Evolutionary conservation across 2,329 filamentous ascomycete species (phyloP).

Genomic region (Keithomyces neogunnii): DNA sequence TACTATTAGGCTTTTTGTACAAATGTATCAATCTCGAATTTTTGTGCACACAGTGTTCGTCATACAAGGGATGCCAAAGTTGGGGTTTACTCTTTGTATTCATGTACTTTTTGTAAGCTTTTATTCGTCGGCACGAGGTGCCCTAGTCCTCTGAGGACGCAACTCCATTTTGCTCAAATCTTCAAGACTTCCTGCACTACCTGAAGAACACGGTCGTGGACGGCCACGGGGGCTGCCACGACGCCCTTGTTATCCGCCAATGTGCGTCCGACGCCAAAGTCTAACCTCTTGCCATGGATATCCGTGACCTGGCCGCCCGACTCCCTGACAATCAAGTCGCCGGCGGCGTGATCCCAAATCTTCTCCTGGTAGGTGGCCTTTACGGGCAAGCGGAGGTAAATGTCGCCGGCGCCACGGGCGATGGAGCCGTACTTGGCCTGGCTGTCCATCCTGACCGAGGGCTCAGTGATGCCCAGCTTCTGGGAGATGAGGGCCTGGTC

Average conservation of each 20-base stretch:
- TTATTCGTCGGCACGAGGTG: too few species aligned
- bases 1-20: neutral
- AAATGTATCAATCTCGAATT: neutral
- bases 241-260: slow-evolving; percentile 88
- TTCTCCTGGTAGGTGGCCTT: slow-evolving; percentile 91
- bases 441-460: slow-evolving; percentile 93
- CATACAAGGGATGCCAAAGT: too few species aligned
- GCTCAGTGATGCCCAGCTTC: slow-evolving; percentile 76
- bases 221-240: slow-evolving; percentile 70
- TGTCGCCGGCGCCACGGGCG: slow-evolving; percentile 84
- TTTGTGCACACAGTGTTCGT: too few species aligned
- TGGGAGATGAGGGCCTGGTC: slow-evolving; percentile 75
- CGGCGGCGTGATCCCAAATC: slow-evolving; percentile 98
- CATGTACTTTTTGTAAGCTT: too few species aligned
- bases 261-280: slow-evolving; percentile 82
- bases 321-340: slow-evolving; percentile 88
- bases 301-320: slow-evolving; percentile 90
- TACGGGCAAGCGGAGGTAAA: slow-evolving; percentile 85
- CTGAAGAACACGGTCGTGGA: slow-evolving; percentile 68
- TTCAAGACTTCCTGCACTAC: slow-evolving; percentile 74
- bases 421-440: slow-evolving; percentile 98
- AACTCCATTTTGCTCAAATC: slow-evolving; percentile 12
- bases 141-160: too few species aligned
- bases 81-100: too few species aligned
- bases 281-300: slow-evolving; percentile 71